Conservation (phyloP, 768 basidiomycete genomes). For the Sistotremastrum suecicum region DNA sequence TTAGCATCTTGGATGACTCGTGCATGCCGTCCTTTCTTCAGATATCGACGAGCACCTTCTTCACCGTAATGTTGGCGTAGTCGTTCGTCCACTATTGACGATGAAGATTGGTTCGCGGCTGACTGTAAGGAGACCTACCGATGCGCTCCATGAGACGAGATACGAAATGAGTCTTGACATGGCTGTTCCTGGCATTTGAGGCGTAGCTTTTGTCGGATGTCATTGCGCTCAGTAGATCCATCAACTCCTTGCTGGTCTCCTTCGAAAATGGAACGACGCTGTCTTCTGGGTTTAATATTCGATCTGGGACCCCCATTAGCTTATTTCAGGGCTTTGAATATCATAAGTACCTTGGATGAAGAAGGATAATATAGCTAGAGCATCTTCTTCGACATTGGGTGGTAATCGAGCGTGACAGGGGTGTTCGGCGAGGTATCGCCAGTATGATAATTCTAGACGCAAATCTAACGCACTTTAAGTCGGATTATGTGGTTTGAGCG, state of each 20-base stretch:
- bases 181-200: background rate
- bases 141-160: background rate
- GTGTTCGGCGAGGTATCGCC: background rate
- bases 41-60: background rate
- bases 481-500: background rate
- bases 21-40: background rate
- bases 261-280: constrained; percentile 4
- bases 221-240: background rate
- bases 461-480: background rate
- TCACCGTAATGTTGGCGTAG: constrained; percentile 1
- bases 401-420: constrained; percentile 1
- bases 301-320: background rate
- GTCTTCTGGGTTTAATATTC: constrained; percentile 2
- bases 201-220: background rate
- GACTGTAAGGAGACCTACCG: background rate
- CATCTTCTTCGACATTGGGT: constrained; percentile 2
- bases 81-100: background rate
- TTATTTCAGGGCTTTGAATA: background rate
- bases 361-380: background rate
- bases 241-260: constrained; percentile 2
- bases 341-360: background rate
- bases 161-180: constrained; percentile 3
- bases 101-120: background rate
- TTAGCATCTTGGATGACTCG: background rate
- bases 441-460: constrained; percentile 1